A percentile compares a stretch with the other conserved stretches of the same genome.
These are phyloP conservation scores for Veloboletus limbatus DNA, from an alignment of 1,284 basidiomycete species.

Conservation along the genomic window DNA sequence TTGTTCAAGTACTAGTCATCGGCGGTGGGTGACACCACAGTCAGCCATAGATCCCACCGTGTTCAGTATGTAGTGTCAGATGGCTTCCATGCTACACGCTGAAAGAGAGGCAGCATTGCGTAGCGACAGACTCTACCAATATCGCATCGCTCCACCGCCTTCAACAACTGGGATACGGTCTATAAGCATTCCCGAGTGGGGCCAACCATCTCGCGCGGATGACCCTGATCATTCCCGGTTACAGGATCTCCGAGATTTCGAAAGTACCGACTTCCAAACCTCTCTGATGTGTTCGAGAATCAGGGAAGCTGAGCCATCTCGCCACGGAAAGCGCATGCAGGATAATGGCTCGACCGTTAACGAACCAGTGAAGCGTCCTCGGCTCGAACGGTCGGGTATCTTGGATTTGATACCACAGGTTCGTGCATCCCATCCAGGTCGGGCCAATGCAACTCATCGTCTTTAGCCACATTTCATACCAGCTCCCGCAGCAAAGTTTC, in stretches of 20 bases:
- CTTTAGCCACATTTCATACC: slow-evolving; percentile 32
- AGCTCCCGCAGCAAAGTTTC: slow-evolving; percentile 18
- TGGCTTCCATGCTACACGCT: not conserved
- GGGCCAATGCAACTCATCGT: slow-evolving; percentile 11
- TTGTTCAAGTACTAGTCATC: slow-evolving; percentile 6
- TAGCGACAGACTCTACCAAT: slow-evolving; percentile 22
- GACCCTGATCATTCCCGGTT: slow-evolving; percentile 37
- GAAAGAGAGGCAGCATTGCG: slow-evolving; percentile 18
- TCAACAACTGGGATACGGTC: not conserved
- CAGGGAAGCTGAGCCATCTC: not conserved
- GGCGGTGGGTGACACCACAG: slow-evolving; percentile 21
- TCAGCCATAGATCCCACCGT: slow-evolving; percentile 9
- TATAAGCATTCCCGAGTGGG: slow-evolving; percentile 39
- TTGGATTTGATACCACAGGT: slow-evolving; percentile 30
- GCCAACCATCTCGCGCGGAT: slow-evolving; percentile 22
- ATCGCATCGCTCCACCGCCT: slow-evolving; percentile 21
- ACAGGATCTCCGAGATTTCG: slow-evolving; percentile 44
- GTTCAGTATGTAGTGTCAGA: slow-evolving; percentile 24
- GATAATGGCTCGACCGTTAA: slow-evolving; percentile 9
- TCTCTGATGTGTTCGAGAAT: not conserved
- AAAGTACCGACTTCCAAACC: slow-evolving; percentile 24
- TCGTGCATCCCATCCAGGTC: slow-evolving; percentile 2
- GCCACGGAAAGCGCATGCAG: slow-evolving; percentile 14
- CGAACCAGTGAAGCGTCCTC: slow-evolving; percentile 18
- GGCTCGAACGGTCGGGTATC: slow-evolving; percentile 18